Base-by-base conservation (phyloP, 2,329 filamentous ascomycete genomes). In the Claviceps arundinis region DNA sequence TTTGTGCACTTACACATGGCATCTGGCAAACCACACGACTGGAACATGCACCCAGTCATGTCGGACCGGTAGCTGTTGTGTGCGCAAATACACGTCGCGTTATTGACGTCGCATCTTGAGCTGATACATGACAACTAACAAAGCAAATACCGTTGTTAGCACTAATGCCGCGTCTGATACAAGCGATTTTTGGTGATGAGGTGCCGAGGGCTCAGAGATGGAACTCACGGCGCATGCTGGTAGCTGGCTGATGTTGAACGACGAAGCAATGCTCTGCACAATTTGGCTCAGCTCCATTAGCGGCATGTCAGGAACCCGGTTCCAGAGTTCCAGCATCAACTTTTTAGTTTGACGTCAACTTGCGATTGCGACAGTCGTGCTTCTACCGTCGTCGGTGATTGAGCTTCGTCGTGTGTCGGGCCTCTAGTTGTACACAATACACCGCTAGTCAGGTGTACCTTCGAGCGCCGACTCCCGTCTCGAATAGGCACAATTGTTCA, bases 1-100 rank as follows among this genome's bases (percentile, higher is more conserved):
- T 17, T 19, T 38, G 17, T 42, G 40, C 8, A 55, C 44, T 34
- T 50, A 53, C 47, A 50, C 7, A 52, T 22, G 11, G 51, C 50
- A 37, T 50, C 42, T 4, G 47, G 16, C 22, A 53, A 22, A n/a
- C 17, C 19, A 55, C 38, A 63, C 50, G 42, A 52, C 41, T 50
- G 51, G 50, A 47, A 61, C 58, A 41, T 53, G 52, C 52, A 62
- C 60, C 38, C 59, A 53, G 52, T 48, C 61, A 64, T 14, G 53
- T 53, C 41, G 49, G 50, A 51, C 58, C 53, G 9, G 53, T 53
- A 13, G 47, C 47, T 19, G 50, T 47, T n/a, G 26, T 52, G 24
- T 8, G 16, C 24, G 26, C 50, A 52, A 13, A 52, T 40, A 47
- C 60, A 64, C 2, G 54, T 16, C n/a, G 59, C 57, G 34, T 48